A percentile compares a stretch with the other conserved stretches of the same genome.
Evolutionary conservation across 768 basidiomycete species (phyloP).

Genomic region (Leucosporidium scottii): DNA sequence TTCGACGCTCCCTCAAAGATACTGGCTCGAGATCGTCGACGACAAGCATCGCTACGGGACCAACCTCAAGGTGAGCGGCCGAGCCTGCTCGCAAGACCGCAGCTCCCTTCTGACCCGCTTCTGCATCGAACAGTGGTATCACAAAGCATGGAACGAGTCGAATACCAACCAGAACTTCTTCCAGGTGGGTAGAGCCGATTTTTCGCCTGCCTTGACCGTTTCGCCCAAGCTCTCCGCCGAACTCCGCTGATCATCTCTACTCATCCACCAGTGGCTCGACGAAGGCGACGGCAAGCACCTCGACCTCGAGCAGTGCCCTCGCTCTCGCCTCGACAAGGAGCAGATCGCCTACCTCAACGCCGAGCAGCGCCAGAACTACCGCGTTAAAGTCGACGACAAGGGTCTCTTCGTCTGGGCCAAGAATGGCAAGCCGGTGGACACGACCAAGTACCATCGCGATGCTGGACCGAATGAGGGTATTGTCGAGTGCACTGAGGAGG

Average conservation of each 20-base stretch:
- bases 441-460: constrained; percentile 36
- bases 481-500: constrained; percentile 37
- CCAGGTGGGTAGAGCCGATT: constrained; percentile 13
- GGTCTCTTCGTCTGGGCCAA: constrained; percentile 34
- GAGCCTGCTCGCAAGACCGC: background rate
- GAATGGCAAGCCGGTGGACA: constrained; percentile 37
- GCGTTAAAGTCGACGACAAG: constrained; percentile 39
- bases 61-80: constrained; percentile 26
- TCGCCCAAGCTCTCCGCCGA: too few species aligned
- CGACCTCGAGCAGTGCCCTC: constrained; percentile 39
- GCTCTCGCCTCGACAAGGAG: constrained; percentile 42
- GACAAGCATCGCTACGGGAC: constrained; percentile 28
- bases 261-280: constrained; percentile 39
- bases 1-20: background rate
- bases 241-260: too few species aligned
- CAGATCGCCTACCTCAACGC: constrained; percentile 39
- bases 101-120: too few species aligned
- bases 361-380: constrained; percentile 42
- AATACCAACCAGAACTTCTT: constrained; percentile 45
- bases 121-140: background rate
- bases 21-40: constrained; percentile 22
- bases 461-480: constrained; percentile 38
- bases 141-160: constrained; percentile 41
- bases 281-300: constrained; percentile 42
- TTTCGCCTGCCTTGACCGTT: too few species aligned